Conservation (phyloP, 2,329 filamentous ascomycete species). For the Mollisia scopiformis region DNA sequence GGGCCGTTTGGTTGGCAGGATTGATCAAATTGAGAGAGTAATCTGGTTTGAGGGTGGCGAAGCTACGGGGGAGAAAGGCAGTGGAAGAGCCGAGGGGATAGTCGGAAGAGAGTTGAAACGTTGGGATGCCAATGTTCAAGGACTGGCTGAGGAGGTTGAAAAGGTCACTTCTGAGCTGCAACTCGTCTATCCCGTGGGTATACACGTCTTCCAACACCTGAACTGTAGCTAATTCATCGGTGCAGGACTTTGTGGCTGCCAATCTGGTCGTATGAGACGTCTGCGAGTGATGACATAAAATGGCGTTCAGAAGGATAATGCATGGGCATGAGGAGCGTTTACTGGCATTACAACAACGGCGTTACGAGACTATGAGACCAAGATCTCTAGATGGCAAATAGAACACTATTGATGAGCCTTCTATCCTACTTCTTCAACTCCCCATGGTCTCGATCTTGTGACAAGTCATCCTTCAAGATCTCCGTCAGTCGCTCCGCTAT, state of each 20-base stretch:
- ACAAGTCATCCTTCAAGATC: constrained; percentile 39
- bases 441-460: not conserved
- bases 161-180: constrained; percentile 81
- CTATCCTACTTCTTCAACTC: constrained; percentile 4
- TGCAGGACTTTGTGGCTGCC: constrained; percentile 58
- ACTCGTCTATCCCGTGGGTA: constrained; percentile 73
- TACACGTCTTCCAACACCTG: not conserved
- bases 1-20: constrained; percentile 81
- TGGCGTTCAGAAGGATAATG: constrained; percentile 30
- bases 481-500: constrained; percentile 56
- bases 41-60: constrained; percentile 85
- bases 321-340: constrained; percentile 21
- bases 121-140: constrained; percentile 90
- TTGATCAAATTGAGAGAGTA: constrained; percentile 89
- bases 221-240: constrained; percentile 16
- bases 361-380: constrained; percentile 25
- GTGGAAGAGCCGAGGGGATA: constrained; percentile 63
- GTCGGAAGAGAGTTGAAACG: constrained; percentile 74
- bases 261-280: constrained; percentile 48
- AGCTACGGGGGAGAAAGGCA: constrained; percentile 69
- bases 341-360: constrained; percentile 25
- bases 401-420: not conserved
- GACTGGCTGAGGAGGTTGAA: constrained; percentile 87
- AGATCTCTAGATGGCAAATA: constrained; percentile 14
- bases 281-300: constrained; percentile 10